Base-by-base conservation (phyloP, 2,329 filamentous ascomycete species). In the Fusarium pininemorale region DNA sequence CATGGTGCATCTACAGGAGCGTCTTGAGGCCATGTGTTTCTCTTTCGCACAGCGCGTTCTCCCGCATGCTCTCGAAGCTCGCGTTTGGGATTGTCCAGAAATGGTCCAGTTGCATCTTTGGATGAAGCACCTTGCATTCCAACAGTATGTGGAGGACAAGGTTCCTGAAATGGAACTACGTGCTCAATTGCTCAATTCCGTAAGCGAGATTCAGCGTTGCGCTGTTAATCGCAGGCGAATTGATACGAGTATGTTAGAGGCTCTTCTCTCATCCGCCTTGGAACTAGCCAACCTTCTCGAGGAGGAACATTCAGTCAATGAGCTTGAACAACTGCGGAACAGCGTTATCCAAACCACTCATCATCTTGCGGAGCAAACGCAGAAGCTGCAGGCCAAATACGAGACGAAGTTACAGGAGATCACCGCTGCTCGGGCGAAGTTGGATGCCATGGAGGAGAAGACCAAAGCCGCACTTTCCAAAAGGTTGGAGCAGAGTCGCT, bases 61-160 rank as follows among this genome's bases (percentile, higher is more conserved):
- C 2, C 62, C 65, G 1, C 10, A 66, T 4, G 16, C 16, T 5
- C 53, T 68, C 4, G n/a, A 20, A 7, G 4, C 3, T 1, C 24
- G 22, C 2, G 65, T 44, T 6, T 66, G 39, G 62, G 44, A 66
- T 8, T 68, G 62, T 7, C n/a, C 65, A 0, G 65, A 68, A 30
- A 48, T 37, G 14, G 28, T 51, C 3, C 44, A 68, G 15, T 20
- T 66, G 9, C 39, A 59, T 4, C 26, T 10, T 1, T 68, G 65
- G 65, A 32, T 35, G 15, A 3, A 12, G 0, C 9, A 42, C 9
- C 4, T 9, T 9, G 4, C 0, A 7, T 41, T 41, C 1, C 7
- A 18, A 1, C 14, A 12, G 0, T 24, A 30, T 0, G 1, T 22
- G 3, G 28, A 18, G 13, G 0, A 15, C 0, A 24, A 3, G 0